A percentile compares a stretch with the other conserved stretches of the same genome.
These are phyloP conservation scores for Ceratonia siliqua DNA, from an alignment of 306 rosid genomes.

Conservation along the genomic window DNA sequence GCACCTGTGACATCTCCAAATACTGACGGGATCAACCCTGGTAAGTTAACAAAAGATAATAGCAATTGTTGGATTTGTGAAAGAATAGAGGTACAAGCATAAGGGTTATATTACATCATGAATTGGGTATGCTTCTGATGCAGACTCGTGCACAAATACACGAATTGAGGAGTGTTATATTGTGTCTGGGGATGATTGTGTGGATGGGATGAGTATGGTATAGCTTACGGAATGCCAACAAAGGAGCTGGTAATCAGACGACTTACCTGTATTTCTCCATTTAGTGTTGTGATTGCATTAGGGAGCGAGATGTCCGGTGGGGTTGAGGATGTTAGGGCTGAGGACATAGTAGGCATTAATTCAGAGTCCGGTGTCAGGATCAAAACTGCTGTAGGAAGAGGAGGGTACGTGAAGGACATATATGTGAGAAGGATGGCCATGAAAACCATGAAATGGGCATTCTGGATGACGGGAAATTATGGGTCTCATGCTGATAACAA, in stretches of 20 bases:
- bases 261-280: constrained; percentile 56
- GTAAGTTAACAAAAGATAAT: too few relatives aligned
- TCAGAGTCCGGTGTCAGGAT: constrained; percentile 52
- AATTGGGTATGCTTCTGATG: constrained; percentile 33
- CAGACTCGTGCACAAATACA: constrained; percentile 83
- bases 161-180: constrained; percentile 77
- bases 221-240: constrained; percentile 53
- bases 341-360: constrained; percentile 46
- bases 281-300: constrained; percentile 53
- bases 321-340: constrained; percentile 52
- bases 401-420: constrained; percentile 56
- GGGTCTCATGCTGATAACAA: constrained; percentile 53
- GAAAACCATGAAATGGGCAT: constrained; percentile 59
- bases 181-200: constrained; percentile 83
- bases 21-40: constrained; percentile 84
- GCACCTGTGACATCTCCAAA: constrained; percentile 81
- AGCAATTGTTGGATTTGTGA: too few relatives aligned
- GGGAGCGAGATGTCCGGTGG: constrained; percentile 67
- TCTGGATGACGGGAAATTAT: constrained; percentile 63
- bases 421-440: constrained; percentile 49
- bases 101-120: too few relatives aligned
- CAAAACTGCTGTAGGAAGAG: constrained; percentile 57
- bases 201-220: constrained; percentile 66
- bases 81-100: too few relatives aligned
- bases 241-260: constrained; percentile 48